Evolutionary conservation across 2,329 filamentous ascomycete species (phyloP).

Genomic region (Neonectria ditissima): DNA sequence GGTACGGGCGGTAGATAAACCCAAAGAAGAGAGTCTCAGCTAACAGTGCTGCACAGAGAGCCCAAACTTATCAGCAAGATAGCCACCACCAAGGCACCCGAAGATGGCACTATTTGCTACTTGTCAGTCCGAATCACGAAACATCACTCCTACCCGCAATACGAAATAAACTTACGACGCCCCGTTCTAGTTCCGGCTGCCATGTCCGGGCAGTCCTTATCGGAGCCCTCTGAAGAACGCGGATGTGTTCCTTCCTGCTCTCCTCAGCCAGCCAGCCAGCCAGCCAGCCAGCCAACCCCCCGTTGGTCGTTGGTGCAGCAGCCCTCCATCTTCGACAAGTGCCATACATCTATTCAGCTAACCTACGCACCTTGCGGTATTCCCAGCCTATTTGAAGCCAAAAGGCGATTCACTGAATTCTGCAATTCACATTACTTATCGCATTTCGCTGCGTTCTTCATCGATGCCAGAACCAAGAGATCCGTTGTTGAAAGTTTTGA

Average conservation of each 20-base stretch:
- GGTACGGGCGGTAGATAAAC: slow-evolving; percentile 57
- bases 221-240: not conserved
- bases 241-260: not conserved
- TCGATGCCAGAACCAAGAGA: too few relatives aligned
- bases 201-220: not conserved
- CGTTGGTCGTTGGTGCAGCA: not conserved
- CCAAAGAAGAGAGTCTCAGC: slow-evolving; percentile 59
- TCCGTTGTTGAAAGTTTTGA: too few relatives aligned
- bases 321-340: slow-evolving; percentile 8
- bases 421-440: too few relatives aligned
- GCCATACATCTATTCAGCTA: too few relatives aligned
- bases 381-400: too few relatives aligned
- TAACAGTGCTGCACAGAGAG: slow-evolving; percentile 48
- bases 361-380: too few relatives aligned
- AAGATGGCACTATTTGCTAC: slow-evolving; percentile 43
- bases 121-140: not conserved
- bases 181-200: not conserved
- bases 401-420: too few relatives aligned
- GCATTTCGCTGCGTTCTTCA: too few relatives aligned
- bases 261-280: too few relatives aligned
- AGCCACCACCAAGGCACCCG: slow-evolving; percentile 39
- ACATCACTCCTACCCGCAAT: too few relatives aligned
- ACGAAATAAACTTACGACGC: slow-evolving; percentile 38
- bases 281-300: not conserved
- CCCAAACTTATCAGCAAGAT: slow-evolving; percentile 50